Evolutionary conservation across 2,329 filamentous ascomycete species (phyloP), one percentile per base, ranked within the genome.

Genomic region (Didymella sp.): DNA sequence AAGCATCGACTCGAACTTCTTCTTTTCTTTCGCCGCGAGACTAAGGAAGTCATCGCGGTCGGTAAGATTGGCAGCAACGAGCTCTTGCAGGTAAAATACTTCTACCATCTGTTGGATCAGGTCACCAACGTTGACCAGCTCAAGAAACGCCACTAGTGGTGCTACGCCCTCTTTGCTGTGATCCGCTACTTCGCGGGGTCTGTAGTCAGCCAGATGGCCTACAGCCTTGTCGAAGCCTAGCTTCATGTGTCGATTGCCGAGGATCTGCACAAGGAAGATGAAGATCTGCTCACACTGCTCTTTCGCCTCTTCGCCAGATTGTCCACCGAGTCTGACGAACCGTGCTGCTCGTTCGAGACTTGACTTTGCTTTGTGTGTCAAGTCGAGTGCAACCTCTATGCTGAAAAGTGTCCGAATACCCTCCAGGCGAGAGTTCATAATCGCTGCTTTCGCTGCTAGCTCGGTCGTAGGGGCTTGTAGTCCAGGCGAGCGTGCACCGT

Each of bases 51-150:
- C 95, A 73, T 96, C 96, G 40, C 90, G 88, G 73, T 98, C 94
- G 1, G 90, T 90, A 50, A 99, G 87, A 68, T 90, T 90, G 13
- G 90, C 86, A 0, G 87, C 85, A 6, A 92, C 87, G 25, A 99
- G 85, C 78, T 99, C 95, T 78, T 98, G 95, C 73, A 96, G 90
- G 77, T 96, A 99, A 74, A 99, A 99, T 30, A 99, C 92, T 73
- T 99, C 95, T 56, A 99, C 87, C 95, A 99, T 99, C 76, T 99
- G 95, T 58, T 96, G 92, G 67, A 99, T 99, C 56, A 99, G 83
- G 74, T 99, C 95, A 56, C 95, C 95, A 0, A 99, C 94, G 72
- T 99, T 99, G 74, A 99, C 95, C 25, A 99, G 85, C 78, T 99
- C 95, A 59, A 99, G 87, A 70, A 99, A 99, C 0, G 91, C 97